These are phyloP conservation scores for Paradendryphiella salina DNA, from an alignment of 2,329 filamentous ascomycete genomes.

Conservation along the genomic window DNA sequence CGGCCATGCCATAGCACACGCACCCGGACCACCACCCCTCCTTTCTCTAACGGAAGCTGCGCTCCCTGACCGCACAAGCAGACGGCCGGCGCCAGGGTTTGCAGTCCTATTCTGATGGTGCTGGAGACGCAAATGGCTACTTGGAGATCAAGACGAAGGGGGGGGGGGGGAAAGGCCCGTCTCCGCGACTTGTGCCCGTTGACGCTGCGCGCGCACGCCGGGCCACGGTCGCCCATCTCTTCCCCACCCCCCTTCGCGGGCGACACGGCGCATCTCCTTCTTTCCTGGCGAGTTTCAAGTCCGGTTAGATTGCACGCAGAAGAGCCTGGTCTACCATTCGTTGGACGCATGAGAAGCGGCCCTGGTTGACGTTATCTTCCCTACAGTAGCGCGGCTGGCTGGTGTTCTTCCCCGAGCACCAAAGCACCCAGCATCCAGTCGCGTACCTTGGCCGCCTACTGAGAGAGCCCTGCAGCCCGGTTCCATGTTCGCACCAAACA, in stretches of 20 bases:
- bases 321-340: slow-evolving; percentile 31
- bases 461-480: slow-evolving; percentile 6
- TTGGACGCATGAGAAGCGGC: slow-evolving; percentile 25
- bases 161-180: neutral
- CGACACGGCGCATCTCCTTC: slow-evolving; percentile 15
- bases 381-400: slow-evolving; percentile 33
- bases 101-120: neutral
- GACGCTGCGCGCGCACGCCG: neutral
- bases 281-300: slow-evolving; percentile 37
- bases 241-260: slow-evolving; percentile 2
- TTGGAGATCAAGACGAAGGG: neutral
- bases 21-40: slow-evolving; percentile 19
- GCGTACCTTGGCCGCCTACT: slow-evolving; percentile 13
- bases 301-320: slow-evolving; percentile 41
- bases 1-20: slow-evolving; percentile 15
- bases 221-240: neutral
- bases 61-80: slow-evolving; percentile 20
- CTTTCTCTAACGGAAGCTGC: slow-evolving; percentile 17
- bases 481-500: slow-evolving; percentile 12
- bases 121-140: neutral
- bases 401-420: slow-evolving; percentile 15
- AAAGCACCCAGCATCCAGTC: slow-evolving; percentile 14
- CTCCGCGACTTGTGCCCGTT: neutral
- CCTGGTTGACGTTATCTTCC: slow-evolving; percentile 25
- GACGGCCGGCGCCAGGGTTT: slow-evolving; percentile 6